A percentile compares a stretch with the other conserved stretches of the same genome.
Conservation (phyloP, 1,284 basidiomycete species). For the Melanopsichium pennsylvanicum region DNA sequence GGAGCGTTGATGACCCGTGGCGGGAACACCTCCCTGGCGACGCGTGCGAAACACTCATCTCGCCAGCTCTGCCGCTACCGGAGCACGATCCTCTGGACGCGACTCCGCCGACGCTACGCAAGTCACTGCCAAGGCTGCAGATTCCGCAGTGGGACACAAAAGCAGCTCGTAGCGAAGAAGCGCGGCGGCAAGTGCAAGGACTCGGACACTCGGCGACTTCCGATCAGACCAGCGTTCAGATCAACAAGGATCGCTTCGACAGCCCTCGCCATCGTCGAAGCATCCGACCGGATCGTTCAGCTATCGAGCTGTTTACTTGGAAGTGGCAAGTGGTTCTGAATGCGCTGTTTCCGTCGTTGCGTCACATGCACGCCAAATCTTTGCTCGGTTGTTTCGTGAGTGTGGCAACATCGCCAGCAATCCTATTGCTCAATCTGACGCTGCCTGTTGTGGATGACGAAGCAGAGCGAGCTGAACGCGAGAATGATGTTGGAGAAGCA, state of each 20-base stretch:
- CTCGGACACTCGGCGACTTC: constrained; percentile 1
- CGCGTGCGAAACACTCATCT: constrained; percentile 43
- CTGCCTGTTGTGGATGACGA: constrained; percentile 80
- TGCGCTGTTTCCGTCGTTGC: constrained; percentile 84
- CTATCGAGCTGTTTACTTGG: constrained; percentile 22
- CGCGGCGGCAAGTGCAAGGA: constrained; percentile 2
- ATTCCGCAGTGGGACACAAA: constrained; percentile 42
- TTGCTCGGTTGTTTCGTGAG: constrained; percentile 77
- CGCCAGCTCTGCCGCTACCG: constrained; percentile 34
- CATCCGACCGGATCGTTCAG: constrained; percentile 21
- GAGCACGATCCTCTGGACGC: constrained; percentile 10
- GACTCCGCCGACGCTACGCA: constrained; percentile 14
- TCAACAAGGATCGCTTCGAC: constrained; percentile 18
- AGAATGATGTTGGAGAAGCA: constrained; percentile 42
- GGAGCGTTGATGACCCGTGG: constrained; percentile 53
- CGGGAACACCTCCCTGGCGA: constrained; percentile 46
- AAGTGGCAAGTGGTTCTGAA: constrained; percentile 26
- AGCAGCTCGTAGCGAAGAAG: constrained; percentile 20
- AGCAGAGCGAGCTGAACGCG: constrained; percentile 67
- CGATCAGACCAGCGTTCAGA: neutral
- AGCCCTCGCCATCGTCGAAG: constrained; percentile 12
- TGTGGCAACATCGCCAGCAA: constrained; percentile 83
- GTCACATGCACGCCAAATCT: constrained; percentile 78
- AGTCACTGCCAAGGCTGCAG: constrained; percentile 29
- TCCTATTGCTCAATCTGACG: constrained; percentile 84